Conservation (phyloP, 495 filamentous ascomycete genomes). For the Penicillium fimorum region DNA sequence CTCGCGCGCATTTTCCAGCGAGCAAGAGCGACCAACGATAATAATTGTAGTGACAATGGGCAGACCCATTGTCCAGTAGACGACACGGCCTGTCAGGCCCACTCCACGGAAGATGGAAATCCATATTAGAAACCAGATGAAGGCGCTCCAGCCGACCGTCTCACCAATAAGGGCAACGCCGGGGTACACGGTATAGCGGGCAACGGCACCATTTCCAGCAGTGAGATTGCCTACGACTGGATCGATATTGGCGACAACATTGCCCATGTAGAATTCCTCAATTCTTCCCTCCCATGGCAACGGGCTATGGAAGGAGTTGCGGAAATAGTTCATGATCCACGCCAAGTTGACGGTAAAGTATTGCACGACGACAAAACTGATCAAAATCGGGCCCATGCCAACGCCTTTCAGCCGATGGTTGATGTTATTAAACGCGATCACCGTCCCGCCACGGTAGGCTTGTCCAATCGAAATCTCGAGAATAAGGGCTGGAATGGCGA, state of each 20-base stretch:
- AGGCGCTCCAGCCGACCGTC: slow-evolving; percentile 40
- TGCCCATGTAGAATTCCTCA: slow-evolving; percentile 37
- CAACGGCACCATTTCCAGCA: slow-evolving; percentile 15
- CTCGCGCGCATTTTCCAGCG: slow-evolving; percentile 33
- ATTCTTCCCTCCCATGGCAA: slow-evolving; percentile 36
- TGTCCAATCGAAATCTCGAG: slow-evolving; percentile 43
- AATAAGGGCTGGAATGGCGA: slow-evolving; percentile 48
- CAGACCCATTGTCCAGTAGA: slow-evolving; percentile 47
- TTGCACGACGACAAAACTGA: slow-evolving; percentile 37
- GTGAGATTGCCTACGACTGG: slow-evolving; percentile 25
- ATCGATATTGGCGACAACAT: slow-evolving; percentile 31
- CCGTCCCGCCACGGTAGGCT: slow-evolving; percentile 40
- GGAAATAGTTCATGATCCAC: slow-evolving; percentile 46
- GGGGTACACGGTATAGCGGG: slow-evolving; percentile 25
- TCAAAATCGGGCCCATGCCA: slow-evolving; percentile 33
- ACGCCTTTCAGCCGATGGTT: slow-evolving; percentile 36
- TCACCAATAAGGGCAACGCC: slow-evolving; percentile 29
- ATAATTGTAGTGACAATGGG: slow-evolving; percentile 41
- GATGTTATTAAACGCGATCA: slow-evolving; percentile 41
- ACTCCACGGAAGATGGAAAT: slow-evolving; percentile 41
- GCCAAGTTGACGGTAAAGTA: slow-evolving; percentile 41
- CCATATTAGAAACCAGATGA: slow-evolving; percentile 42
- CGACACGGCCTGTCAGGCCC: slow-evolving; percentile 40
- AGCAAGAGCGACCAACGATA: slow-evolving; percentile 33
- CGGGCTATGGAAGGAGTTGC: slow-evolving; percentile 37